Conservation (phyloP, 805 yeast genomes). For the Monosporozyma unispora region DNA sequence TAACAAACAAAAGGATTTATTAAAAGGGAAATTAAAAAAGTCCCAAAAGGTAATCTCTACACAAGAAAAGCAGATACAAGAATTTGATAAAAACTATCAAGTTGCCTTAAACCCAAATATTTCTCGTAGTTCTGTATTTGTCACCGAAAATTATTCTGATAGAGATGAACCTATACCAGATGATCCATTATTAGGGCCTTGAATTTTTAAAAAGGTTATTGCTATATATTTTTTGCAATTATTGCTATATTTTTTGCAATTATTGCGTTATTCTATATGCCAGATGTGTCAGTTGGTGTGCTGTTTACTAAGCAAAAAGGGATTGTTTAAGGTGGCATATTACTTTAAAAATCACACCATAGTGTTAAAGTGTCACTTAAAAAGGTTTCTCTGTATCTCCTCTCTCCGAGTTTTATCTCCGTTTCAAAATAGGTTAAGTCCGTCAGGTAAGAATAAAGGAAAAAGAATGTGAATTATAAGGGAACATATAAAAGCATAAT, state of each 20-base stretch:
- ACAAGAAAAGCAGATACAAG: neutral
- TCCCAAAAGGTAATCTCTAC: neutral
- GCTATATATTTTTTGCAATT: neutral
- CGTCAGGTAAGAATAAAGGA: neutral
- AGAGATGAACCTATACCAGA: neutral
- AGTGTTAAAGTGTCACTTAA: neutral
- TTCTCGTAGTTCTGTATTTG: neutral
- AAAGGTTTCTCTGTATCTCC: neutral
- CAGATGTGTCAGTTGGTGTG: neutral
- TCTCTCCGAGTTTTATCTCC: neutral
- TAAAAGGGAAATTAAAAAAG: conserved; percentile 1
- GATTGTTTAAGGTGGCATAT: neutral
- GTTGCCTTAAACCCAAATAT: neutral
- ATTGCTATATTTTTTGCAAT: no score
- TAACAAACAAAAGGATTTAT: conserved; percentile 2
- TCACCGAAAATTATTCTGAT: neutral
- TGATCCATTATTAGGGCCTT: neutral
- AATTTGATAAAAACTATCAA: neutral
- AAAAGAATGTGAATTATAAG: neutral
- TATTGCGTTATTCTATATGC: no score
- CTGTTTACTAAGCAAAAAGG: neutral
- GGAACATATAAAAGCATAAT: neutral
- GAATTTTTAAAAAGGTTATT: neutral
- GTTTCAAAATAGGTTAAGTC: neutral
- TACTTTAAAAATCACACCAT: neutral